Conservation (phyloP, 148 eudicot species). For the Amaranthus cruentus region DNA sequence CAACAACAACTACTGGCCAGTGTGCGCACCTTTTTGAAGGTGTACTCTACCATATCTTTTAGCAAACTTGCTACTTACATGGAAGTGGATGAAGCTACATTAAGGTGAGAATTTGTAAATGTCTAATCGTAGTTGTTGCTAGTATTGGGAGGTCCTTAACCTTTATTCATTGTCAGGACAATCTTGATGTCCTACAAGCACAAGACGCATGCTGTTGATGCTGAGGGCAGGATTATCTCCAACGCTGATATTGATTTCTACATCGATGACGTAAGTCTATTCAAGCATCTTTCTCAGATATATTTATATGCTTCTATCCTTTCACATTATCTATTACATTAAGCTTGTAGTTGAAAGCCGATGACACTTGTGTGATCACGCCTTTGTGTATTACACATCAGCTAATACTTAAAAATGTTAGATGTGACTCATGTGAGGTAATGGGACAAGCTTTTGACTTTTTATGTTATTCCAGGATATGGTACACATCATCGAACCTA, state of each 20-base stretch:
- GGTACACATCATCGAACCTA: constrained; percentile 63
- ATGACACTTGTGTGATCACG: background rate
- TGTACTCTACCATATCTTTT: constrained; percentile 81
- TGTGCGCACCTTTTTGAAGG: constrained; percentile 83
- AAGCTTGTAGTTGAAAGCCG: background rate
- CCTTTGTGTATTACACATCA: background rate
- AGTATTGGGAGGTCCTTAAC: constrained; percentile 1
- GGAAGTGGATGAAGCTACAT: constrained; percentile 88
- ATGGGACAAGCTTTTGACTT: background rate
- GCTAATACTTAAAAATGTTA: background rate
- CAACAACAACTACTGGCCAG: constrained; percentile 84
- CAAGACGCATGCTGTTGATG: constrained; percentile 78
- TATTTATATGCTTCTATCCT: background rate
- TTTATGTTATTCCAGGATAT: constrained; percentile 51
- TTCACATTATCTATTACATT: too few relatives aligned
- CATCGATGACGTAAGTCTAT: constrained; percentile 65
- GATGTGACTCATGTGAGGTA: background rate
- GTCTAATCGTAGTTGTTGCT: background rate
- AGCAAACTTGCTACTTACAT: constrained; percentile 76
- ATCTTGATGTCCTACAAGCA: constrained; percentile 97
- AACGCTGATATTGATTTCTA: constrained; percentile 93
- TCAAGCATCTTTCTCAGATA: constrained; percentile 13
- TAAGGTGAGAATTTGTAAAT: constrained; percentile 44
- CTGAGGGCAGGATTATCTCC: constrained; percentile 71
- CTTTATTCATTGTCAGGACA: constrained; percentile 45